Conservation (phyloP, 2,329 filamentous ascomycete species). For the Dothistroma septosporum region DNA sequence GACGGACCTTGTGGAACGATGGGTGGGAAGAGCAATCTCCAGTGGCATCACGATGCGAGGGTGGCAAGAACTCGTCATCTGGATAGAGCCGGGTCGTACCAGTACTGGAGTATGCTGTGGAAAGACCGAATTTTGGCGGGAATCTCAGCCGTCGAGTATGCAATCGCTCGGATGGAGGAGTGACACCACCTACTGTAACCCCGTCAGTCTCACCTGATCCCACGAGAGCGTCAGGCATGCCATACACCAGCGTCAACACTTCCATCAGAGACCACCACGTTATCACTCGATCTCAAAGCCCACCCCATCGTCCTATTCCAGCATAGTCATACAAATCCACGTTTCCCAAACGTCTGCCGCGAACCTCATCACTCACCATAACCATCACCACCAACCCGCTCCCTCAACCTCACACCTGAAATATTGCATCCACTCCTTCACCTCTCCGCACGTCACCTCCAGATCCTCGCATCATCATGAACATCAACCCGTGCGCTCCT, state of each 20-base stretch:
- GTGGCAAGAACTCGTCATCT: too few species aligned
- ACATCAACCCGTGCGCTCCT: neutral
- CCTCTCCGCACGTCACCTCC: neutral
- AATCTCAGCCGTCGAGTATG: too few species aligned
- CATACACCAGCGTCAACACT: neutral
- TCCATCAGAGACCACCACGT: too few species aligned
- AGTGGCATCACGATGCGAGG: too few species aligned
- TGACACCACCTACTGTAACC: neutral
- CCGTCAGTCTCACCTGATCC: neutral
- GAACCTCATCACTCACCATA: neutral
- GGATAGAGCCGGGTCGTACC: too few species aligned
- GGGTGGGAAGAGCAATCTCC: too few species aligned
- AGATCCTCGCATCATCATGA: neutral
- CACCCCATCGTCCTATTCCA: neutral
- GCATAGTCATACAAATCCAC: too few species aligned
- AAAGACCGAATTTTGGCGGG: too few species aligned
- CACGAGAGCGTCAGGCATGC: neutral
- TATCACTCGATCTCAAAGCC: neutral
- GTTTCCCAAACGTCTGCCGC: neutral
- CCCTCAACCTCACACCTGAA: neutral
- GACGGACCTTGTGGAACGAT: too few species aligned
- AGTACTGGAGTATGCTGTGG: too few species aligned
- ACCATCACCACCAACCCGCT: neutral
- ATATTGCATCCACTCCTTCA: neutral
- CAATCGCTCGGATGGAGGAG: too few species aligned